Conservation (phyloP, 2,329 filamentous ascomycete genomes). For the Amauroascus niger region DNA sequence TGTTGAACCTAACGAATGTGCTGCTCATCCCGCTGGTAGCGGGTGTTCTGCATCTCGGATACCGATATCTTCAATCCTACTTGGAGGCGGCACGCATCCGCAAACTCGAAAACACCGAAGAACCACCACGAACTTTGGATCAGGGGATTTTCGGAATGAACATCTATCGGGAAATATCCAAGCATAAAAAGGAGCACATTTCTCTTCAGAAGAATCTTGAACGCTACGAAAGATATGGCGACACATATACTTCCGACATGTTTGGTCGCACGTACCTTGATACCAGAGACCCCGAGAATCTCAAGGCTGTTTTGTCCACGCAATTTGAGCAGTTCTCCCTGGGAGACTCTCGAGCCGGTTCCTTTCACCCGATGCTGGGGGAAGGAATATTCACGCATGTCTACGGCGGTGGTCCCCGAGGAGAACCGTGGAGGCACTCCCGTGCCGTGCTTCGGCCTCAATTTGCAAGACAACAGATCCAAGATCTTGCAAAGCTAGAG, state of each 20-base stretch:
- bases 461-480: constrained; percentile 75
- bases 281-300: constrained; percentile 77
- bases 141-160: constrained; percentile 12
- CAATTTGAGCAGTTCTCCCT: constrained; percentile 73
- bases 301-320: constrained; percentile 76
- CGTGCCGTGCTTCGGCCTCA: constrained; percentile 77
- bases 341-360: constrained; percentile 61
- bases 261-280: constrained; percentile 43
- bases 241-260: constrained; percentile 13
- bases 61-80: constrained; percentile 3
- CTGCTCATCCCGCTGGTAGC: not conserved
- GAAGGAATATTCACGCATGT: constrained; percentile 38
- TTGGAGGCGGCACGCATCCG: constrained; percentile 11
- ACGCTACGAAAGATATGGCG: constrained; percentile 11
- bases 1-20: constrained; percentile 2
- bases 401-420: constrained; percentile 25
- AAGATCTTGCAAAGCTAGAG: constrained; percentile 73
- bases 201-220: constrained; percentile 5
- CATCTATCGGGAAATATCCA: constrained; percentile 4
- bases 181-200: constrained; percentile 4
- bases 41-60: constrained; percentile 9
- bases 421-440: constrained; percentile 64
- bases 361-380: constrained; percentile 33
- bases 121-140: not conserved
- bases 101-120: constrained; percentile 11